Conservation (phyloP, 2,329 filamentous ascomycete genomes). For the Clarireedia hainanense region DNA sequence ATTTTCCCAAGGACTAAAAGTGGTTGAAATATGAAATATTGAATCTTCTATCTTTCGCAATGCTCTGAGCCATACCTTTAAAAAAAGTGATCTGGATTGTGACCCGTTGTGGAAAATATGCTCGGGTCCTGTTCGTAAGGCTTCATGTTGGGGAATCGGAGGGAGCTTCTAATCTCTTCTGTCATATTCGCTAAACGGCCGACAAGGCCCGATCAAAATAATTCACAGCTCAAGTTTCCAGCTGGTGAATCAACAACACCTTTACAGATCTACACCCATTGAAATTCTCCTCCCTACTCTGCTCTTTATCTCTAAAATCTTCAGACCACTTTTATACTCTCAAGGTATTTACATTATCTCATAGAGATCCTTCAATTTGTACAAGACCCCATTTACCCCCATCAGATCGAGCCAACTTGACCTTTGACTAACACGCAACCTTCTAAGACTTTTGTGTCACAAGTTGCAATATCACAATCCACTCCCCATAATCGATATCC, state of each 20-base stretch:
- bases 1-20: neutral
- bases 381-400: no score
- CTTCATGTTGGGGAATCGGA: neutral
- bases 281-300: neutral
- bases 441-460: constrained; percentile 3
- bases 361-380: neutral
- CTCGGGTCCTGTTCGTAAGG: no score
- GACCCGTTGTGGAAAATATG: no score
- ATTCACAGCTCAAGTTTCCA: neutral
- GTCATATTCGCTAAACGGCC: constrained; percentile 8
- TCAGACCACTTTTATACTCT: neutral
- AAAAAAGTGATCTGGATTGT: no score
- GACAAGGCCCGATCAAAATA: constrained; percentile 8
- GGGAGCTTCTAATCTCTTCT: constrained; percentile 7
- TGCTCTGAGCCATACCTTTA: no score
- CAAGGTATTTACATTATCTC: neutral
- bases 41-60: neutral
- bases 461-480: constrained; percentile 25
- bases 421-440: neutral
- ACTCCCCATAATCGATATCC: constrained; percentile 25
- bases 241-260: no score
- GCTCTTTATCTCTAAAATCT: neutral
- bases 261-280: neutral
- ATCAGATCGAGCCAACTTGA: no score
- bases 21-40: neutral